Evolutionary conservation across 2,329 filamentous ascomycete species (phyloP).

Genomic region (Tolypocladium guangdongense): DNA sequence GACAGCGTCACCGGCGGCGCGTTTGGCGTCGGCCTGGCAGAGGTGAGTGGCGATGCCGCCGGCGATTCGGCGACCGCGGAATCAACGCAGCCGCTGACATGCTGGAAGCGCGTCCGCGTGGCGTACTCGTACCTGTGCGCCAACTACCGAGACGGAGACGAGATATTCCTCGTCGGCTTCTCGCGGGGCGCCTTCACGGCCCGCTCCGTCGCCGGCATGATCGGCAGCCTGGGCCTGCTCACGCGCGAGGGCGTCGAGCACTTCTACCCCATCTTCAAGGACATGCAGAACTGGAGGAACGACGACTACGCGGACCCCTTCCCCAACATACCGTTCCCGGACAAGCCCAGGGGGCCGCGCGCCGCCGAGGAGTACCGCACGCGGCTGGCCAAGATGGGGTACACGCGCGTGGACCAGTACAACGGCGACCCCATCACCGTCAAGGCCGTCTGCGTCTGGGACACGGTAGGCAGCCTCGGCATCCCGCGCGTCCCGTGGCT

Average conservation of each 20-base stretch:
- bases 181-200: conserved; percentile 49
- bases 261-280: conserved; percentile 45
- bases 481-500: conserved; percentile 35
- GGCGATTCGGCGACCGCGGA: not conserved
- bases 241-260: conserved; percentile 41
- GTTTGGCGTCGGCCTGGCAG: conserved; percentile 42
- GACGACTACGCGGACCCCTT: conserved; percentile 34
- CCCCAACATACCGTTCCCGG: conserved; percentile 31
- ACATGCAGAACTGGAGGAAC: conserved; percentile 43
- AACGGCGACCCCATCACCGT: conserved; percentile 32
- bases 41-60: conserved; percentile 23
- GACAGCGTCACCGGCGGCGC: conserved; percentile 42
- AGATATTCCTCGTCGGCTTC: conserved; percentile 46
- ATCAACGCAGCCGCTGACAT: not conserved
- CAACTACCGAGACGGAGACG: conserved; percentile 48
- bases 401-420: conserved; percentile 31
- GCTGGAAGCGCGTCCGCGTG: conserved; percentile 41
- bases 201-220: conserved; percentile 43
- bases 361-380: conserved; percentile 32
- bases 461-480: conserved; percentile 31
- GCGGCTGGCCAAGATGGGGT: conserved; percentile 30
- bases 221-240: conserved; percentile 38
- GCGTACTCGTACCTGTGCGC: conserved; percentile 51
- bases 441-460: conserved; percentile 35
- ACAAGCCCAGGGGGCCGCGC: conserved; percentile 35